Conservation (phyloP, 352 stramenopile species). For the Pythium plurisporium region DNA sequence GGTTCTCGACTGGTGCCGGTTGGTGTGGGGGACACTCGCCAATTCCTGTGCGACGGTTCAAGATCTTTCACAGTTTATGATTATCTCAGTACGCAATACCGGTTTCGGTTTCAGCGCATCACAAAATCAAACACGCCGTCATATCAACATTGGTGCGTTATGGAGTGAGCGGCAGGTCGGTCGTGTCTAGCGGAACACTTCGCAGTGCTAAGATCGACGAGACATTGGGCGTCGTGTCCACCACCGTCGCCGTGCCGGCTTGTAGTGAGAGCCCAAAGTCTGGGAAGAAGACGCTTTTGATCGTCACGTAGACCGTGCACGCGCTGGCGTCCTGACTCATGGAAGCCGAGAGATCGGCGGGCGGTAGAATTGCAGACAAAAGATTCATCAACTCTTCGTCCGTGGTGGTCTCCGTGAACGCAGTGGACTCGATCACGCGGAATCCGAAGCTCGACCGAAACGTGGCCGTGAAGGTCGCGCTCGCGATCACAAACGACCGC, state of each 20-base stretch:
- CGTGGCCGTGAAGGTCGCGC: conserved; percentile 3
- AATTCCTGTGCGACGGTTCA: neutral
- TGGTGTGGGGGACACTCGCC: no score
- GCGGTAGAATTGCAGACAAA: conserved; percentile 15
- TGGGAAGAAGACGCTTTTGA: conserved; percentile 4
- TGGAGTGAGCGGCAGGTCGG: no score
- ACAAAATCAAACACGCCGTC: no score
- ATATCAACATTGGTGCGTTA: no score
- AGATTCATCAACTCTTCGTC: conserved; percentile 5
- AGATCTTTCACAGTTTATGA: no score
- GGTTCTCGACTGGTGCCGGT: no score
- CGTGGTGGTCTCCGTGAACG: conserved; percentile 2
- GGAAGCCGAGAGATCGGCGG: neutral
- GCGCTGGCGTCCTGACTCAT: neutral
- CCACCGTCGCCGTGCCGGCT: neutral
- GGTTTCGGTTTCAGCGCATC: no score
- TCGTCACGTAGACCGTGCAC: neutral
- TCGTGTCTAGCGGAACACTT: neutral
- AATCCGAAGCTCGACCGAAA: conserved; percentile 22
- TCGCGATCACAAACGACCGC: conserved; percentile 6
- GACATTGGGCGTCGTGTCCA: neutral
- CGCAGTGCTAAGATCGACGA: neutral
- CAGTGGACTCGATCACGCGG: conserved; percentile 8
- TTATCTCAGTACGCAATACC: no score
- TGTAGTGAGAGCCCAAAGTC: conserved; percentile 1